A percentile compares a stretch with the other conserved stretches of the same genome.
phyloP scores from a whole-genome alignment of 208 protist genomes.

The Acanthamoeba sp. region DNA sequence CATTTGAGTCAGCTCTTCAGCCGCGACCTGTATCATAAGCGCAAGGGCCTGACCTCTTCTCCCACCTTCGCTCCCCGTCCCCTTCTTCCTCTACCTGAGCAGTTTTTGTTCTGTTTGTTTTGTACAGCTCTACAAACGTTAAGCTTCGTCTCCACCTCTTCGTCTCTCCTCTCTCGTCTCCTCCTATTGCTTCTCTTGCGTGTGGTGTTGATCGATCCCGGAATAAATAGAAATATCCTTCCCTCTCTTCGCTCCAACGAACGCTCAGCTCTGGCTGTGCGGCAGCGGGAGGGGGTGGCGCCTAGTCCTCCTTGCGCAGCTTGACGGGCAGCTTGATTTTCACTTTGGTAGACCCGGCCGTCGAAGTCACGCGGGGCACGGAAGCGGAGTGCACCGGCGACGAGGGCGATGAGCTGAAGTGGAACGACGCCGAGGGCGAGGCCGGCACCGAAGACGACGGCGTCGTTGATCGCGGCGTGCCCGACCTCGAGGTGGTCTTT shows the following conservation, averaged over 20 bases:
- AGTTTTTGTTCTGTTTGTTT: conserved; percentile 3
- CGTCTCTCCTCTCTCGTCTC: not conserved
- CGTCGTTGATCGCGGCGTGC: not conserved
- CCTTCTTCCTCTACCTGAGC: not conserved
- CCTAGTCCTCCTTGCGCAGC: conserved; percentile 20
- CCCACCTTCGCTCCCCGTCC: not conserved
- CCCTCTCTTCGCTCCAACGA: not conserved
- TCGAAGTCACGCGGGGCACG: conserved; percentile 7
- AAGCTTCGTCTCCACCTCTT: not conserved
- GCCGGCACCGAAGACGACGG: conserved; percentile 26
- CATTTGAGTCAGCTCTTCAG: not conserved
- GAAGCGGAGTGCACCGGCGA: not conserved
- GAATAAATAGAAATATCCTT: not conserved
- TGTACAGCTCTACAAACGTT: conserved; percentile 30
- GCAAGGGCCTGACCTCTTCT: too few species aligned
- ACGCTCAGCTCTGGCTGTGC: not conserved
- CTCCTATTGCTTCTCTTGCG: conserved; percentile 4
- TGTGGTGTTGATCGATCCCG: not conserved
- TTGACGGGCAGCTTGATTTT: conserved; percentile 44
- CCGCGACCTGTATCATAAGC: not conserved
- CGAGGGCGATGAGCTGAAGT: conserved; percentile 28
- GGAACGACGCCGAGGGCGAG: conserved; percentile 40
- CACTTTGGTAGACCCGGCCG: conserved; percentile 14
- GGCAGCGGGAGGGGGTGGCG: not conserved
- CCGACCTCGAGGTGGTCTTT: not conserved